Evolutionary conservation across 306 rosid species (phyloP), one percentile per base, ranked within the genome.

Genomic region (Cicer pinnatifidum): DNA sequence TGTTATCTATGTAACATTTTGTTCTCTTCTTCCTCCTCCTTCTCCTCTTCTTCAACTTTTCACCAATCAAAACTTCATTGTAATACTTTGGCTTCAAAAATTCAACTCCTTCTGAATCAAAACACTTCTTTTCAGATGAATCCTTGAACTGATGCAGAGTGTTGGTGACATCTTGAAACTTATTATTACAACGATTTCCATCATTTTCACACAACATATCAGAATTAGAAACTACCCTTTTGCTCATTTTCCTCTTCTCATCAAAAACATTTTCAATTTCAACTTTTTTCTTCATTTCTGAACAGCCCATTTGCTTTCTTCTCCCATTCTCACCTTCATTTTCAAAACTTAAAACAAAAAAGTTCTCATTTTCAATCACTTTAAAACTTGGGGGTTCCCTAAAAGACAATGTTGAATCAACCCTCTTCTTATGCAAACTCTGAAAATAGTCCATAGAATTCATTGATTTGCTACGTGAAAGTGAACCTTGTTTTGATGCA

Each of bases 291-390:
- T 62, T 90, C 82, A 69, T 69, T 65, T 78, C 87, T 71, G 72
- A 78, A 48, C 20, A 37, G 6, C 82, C 84, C 54, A 19, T 46
- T 48, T 73, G 69, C 1, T 40, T 35, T 46, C 71, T 86, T 41
- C 74, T 79, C 82, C 41, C 79, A 33, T 44, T 60, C 60, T 75
- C 70, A n/a, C 69, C 72, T 23, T 20, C 84, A 56, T 11, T 77
- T 64, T 85, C 98, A 57, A 93, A 93, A 77, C 87, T 86, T 45
- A 93, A 83, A 7, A 85, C 73, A 44, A 91, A 85, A 71, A 82
- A 91, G 1, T 89, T 84, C 11, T 91, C 97, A 43, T 71, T 85
- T 67, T 91, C 89, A 0, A 72, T 86, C 68, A 86, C 81, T 10
- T 83, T 52, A 61, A 89, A 93, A 5, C 77, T 72, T 2, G 97